Conservation (phyloP, 2,329 filamentous ascomycete genomes). For the Calonectria pseudoreteaudii region DNA sequence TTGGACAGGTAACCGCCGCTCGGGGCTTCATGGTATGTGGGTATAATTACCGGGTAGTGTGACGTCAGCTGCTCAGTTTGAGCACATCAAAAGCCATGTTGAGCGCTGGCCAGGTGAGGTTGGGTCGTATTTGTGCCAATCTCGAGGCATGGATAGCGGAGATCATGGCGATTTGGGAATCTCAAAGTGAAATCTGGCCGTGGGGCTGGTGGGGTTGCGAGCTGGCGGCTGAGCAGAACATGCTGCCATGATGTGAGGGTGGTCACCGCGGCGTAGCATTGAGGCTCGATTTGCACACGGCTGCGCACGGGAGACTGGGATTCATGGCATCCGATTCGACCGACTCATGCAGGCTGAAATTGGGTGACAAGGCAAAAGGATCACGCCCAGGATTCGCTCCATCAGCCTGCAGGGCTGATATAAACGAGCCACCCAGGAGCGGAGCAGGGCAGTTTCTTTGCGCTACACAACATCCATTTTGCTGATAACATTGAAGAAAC, state of each 20-base stretch:
- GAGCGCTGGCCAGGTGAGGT: neutral
- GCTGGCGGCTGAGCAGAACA: neutral
- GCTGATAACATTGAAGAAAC: neutral
- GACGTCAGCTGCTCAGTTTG: neutral
- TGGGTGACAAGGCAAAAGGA: neutral
- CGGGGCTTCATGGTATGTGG: neutral
- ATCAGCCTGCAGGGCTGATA: neutral
- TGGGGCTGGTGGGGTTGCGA: neutral
- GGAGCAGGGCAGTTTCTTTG: neutral
- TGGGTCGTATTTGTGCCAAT: neutral
- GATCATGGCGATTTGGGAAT: neutral
- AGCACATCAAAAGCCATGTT: neutral
- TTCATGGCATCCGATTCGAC: neutral
- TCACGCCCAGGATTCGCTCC: neutral
- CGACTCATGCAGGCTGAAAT: neutral
- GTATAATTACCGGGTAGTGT: neutral
- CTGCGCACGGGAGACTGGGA: neutral
- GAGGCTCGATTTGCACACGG: neutral
- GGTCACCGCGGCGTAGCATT: neutral
- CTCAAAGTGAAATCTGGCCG: neutral
- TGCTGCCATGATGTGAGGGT: neutral
- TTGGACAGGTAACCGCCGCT: neutral
- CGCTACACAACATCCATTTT: neutral
- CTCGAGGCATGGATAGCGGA: neutral
- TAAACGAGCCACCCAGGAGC: neutral